Conservation (phyloP, 1,139 yeast genomes). For the Kodamaea alishanica region DNA sequence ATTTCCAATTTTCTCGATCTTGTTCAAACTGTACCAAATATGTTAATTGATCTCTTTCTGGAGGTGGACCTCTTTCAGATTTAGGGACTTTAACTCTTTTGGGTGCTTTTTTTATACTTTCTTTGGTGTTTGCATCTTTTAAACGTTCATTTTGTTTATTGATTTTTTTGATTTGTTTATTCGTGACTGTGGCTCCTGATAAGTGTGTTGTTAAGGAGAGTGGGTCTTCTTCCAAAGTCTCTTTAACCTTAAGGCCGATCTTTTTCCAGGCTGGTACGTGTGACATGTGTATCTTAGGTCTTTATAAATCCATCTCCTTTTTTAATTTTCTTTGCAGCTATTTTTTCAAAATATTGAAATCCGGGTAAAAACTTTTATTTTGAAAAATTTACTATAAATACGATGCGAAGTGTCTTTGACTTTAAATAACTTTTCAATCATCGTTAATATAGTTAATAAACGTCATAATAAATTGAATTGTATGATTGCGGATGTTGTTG, state of each 20-base stretch:
- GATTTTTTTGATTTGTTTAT: slow-evolving; percentile 45
- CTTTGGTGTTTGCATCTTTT: slow-evolving; percentile 17
- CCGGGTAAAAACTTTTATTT: slow-evolving; percentile 1
- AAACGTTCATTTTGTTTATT: slow-evolving; percentile 34
- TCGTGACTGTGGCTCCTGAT: slow-evolving; percentile 46
- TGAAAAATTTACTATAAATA: not conserved
- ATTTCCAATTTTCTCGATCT: slow-evolving; percentile 75
- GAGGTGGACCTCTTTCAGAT: slow-evolving; percentile 67
- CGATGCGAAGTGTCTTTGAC: too few species aligned
- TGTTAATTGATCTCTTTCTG: slow-evolving; percentile 75
- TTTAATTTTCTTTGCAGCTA: slow-evolving; percentile 1
- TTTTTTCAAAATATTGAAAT: not conserved
- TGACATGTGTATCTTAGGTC: slow-evolving; percentile 13
- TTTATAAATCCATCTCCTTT: not conserved
- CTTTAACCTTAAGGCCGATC: slow-evolving; percentile 64
- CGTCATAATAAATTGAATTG: too few species aligned
- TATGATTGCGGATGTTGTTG: not conserved
- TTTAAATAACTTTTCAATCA: too few species aligned
- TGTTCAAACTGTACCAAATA: slow-evolving; percentile 65
- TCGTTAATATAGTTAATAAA: too few species aligned
- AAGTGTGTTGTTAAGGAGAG: slow-evolving; percentile 37
- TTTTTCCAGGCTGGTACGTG: slow-evolving; percentile 88
- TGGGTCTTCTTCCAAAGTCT: slow-evolving; percentile 38
- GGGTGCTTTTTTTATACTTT: slow-evolving; percentile 51
- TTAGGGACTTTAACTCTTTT: slow-evolving; percentile 77